Percentiles rank a stretch among this genome's conserved stretches.
phyloP scores from a whole-genome alignment of 352 stramenopile genomes.

The Plasmopara viticola region DNA sequence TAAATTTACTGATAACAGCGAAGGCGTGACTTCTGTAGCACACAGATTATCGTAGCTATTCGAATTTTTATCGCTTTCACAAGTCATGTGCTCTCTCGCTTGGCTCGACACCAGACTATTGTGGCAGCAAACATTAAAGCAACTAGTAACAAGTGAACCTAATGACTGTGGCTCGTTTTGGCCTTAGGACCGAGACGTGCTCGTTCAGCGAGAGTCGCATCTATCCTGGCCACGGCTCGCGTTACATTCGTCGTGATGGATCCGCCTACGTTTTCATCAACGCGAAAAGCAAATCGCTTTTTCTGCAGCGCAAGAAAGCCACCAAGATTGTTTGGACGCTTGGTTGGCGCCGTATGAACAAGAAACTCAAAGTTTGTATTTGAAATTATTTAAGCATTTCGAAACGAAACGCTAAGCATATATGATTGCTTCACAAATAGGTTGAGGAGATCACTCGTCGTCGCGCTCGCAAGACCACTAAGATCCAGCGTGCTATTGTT shows the following conservation, averaged over 20 bases:
- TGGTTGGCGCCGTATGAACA: slow-evolving; percentile 97
- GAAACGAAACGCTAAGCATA: not conserved
- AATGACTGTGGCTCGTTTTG: slow-evolving; percentile 14
- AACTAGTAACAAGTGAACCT: slow-evolving; percentile 6
- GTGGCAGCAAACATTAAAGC: not conserved
- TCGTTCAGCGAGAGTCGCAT: slow-evolving; percentile 89
- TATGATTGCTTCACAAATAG: slow-evolving; percentile 15
- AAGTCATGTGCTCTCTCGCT: too few relatives aligned
- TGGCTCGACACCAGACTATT: too few relatives aligned
- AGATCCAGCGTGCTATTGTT: slow-evolving; percentile 96
- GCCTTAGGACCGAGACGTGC: slow-evolving; percentile 82
- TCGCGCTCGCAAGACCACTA: slow-evolving; percentile 91
- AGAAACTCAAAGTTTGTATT: slow-evolving; percentile 94
- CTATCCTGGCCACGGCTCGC: slow-evolving; percentile 98
- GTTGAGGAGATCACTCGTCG: slow-evolving; percentile 79
- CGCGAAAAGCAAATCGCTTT: slow-evolving; percentile 97
- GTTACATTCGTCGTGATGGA: slow-evolving; percentile 97
- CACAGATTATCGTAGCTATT: not conserved
- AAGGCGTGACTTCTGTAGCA: not conserved
- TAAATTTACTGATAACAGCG: not conserved
- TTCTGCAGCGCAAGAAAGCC: slow-evolving; percentile 98
- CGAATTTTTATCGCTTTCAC: too few relatives aligned
- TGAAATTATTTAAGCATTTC: not conserved
- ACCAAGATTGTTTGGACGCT: slow-evolving; percentile 99
- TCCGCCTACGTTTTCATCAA: slow-evolving; percentile 93